A percentile compares a stretch with the other conserved stretches of the same genome.
Conservation (phyloP, 1,139 yeast genomes). For the Debaryomycetaceae sp. region DNA sequence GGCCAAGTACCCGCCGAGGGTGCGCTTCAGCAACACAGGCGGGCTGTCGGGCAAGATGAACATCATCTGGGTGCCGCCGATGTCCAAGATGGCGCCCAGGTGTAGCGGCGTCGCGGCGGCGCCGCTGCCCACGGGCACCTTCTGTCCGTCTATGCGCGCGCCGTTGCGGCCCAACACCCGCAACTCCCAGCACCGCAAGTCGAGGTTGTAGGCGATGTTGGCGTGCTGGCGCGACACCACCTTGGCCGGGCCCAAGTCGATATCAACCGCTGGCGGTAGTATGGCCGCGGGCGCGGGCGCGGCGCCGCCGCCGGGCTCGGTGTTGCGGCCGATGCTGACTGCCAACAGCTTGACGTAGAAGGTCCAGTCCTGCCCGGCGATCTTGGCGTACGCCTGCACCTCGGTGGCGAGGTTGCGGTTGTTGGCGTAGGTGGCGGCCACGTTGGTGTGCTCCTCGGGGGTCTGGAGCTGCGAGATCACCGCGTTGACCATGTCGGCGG, state of each 20-base stretch:
- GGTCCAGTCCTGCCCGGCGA: constrained; percentile 93
- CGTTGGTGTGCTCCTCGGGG: constrained; percentile 51
- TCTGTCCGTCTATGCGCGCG: constrained; percentile 75
- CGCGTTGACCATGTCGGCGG: constrained; percentile 49
- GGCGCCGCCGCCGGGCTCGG: constrained; percentile 42
- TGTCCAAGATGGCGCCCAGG: constrained; percentile 85
- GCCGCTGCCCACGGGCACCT: constrained; percentile 46
- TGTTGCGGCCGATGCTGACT: constrained; percentile 80
- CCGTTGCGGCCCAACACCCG: constrained; percentile 86
- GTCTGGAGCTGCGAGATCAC: constrained; percentile 45
- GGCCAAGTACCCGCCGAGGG: constrained; percentile 37
- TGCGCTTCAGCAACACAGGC: constrained; percentile 57
- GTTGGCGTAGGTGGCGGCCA: constrained; percentile 50
- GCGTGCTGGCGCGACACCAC: constrained; percentile 93
- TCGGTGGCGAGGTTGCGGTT: constrained; percentile 74
- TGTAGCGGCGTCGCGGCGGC: constrained; percentile 52
- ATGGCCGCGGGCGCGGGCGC: constrained; percentile 9
- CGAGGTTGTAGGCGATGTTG: constrained; percentile 69
- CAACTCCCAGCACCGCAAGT: constrained; percentile 79
- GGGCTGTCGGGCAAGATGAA: constrained; percentile 89
- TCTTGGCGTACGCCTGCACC: constrained; percentile 93
- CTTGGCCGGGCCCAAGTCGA: constrained; percentile 94
- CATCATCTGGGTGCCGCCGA: constrained; percentile 99
- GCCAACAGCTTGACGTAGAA: constrained; percentile 81
- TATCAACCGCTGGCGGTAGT: constrained; percentile 65